phyloP scores from a whole-genome alignment of 73 alveolate genomes.

The Paramecium octaurelia region DNA sequence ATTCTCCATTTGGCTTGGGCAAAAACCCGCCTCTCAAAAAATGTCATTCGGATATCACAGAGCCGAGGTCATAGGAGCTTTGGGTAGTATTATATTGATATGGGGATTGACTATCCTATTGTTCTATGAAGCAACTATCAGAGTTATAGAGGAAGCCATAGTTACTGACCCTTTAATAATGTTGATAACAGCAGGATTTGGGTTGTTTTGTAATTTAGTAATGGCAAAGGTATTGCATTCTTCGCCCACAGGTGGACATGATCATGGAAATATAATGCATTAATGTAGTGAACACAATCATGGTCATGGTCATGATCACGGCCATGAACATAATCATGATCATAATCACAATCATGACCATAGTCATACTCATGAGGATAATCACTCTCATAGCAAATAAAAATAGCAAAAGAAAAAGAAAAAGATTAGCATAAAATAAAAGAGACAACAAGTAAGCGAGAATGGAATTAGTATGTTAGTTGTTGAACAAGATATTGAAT shows the following conservation, averaged over 20 bases:
- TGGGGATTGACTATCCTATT: conserved; percentile 92
- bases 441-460: neutral
- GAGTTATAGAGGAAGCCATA: conserved; percentile 70
- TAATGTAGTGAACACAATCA: conserved; percentile 43
- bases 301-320: conserved; percentile 42
- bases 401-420: neutral
- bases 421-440: neutral
- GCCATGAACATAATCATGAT: conserved; percentile 18
- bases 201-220: conserved; percentile 83
- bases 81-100: conserved; percentile 80
- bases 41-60: conserved; percentile 89
- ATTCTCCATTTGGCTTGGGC: conserved; percentile 76
- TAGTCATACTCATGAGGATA: neutral
- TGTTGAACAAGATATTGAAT: neutral
- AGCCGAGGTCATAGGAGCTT: conserved; percentile 95
- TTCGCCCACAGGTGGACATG: conserved; percentile 63
- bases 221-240: conserved; percentile 83
- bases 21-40: conserved; percentile 76
- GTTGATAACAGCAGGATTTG: conserved; percentile 86
- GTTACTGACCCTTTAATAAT: conserved; percentile 80
- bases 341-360: neutral
- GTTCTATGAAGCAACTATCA: conserved; percentile 85
- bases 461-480: neutral
- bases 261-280: conserved; percentile 54
- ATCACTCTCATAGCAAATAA: neutral